phyloP scores from a whole-genome alignment of 106 monocot genomes.

The Dendrobium officinale region DNA sequence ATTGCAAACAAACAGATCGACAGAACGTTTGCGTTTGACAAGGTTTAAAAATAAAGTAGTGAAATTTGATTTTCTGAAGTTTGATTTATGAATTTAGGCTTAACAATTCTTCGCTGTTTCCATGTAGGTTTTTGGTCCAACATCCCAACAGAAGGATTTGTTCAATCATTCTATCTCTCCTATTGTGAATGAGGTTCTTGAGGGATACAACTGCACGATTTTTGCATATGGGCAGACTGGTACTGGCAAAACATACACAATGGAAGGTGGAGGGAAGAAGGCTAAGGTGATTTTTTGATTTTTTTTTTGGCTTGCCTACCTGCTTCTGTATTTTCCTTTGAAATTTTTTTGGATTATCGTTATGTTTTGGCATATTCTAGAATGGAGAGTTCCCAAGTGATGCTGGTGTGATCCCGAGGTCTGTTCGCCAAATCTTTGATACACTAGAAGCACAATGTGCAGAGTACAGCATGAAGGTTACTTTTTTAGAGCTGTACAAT shows the following conservation, averaged over 20 bases:
- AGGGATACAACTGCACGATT: constrained; percentile 96
- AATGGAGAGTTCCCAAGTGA: constrained; percentile 89
- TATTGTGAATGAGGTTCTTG: constrained; percentile 92
- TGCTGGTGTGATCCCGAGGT: constrained; percentile 92
- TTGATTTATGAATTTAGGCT: constrained; percentile 2
- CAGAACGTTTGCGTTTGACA: constrained; percentile 82
- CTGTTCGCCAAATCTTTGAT: constrained; percentile 79
- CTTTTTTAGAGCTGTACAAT: constrained; percentile 92
- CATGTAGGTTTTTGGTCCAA: constrained; percentile 80
- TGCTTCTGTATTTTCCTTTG: not conserved
- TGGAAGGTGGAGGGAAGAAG: constrained; percentile 97
- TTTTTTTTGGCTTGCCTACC: not conserved
- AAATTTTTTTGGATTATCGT: constrained; percentile 1
- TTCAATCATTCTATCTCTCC: constrained; percentile 79
- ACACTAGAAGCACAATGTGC: constrained; percentile 77
- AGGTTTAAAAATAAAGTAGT: constrained; percentile 29
- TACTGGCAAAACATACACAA: constrained; percentile 94
- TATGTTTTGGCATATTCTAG: constrained; percentile 20
- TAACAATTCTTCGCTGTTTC: not conserved
- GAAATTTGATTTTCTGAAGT: constrained; percentile 1
- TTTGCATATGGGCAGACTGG: constrained; percentile 98
- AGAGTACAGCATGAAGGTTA: constrained; percentile 96
- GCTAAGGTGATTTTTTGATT: constrained; percentile 39
- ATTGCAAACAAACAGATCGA: constrained; percentile 94
- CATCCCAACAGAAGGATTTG: constrained; percentile 85